phyloP scores from a whole-genome alignment of 1,284 basidiomycete species.

The Thelephora terrestris region DNA sequence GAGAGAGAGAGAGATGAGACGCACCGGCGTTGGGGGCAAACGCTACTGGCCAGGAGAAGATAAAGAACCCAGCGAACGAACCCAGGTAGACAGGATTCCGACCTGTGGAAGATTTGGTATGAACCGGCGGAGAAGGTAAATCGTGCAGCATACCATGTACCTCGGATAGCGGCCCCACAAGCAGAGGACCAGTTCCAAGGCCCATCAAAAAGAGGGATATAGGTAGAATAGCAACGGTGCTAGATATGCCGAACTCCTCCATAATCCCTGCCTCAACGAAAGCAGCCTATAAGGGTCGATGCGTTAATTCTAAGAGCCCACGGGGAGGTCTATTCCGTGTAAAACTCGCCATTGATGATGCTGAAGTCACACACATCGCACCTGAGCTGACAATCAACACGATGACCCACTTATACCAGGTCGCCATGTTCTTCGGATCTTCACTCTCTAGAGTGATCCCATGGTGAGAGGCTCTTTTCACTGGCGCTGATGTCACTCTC shows the following conservation, averaged over 20 bases:
- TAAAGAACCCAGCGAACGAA: slow-evolving; percentile 29
- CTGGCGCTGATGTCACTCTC: not conserved
- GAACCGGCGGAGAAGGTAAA: slow-evolving; percentile 15
- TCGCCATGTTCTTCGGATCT: slow-evolving; percentile 39
- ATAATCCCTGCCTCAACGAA: slow-evolving; percentile 57
- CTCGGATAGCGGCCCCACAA: slow-evolving; percentile 39
- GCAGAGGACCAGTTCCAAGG: slow-evolving; percentile 29
- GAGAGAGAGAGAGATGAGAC: not conserved
- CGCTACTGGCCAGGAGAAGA: slow-evolving; percentile 43
- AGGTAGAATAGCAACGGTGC: slow-evolving; percentile 57
- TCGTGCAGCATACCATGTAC: slow-evolving; percentile 35
- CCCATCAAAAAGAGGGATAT: slow-evolving; percentile 66
- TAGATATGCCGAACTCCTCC: slow-evolving; percentile 46
- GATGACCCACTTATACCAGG: slow-evolving; percentile 44
- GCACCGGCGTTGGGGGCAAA: slow-evolving; percentile 38
- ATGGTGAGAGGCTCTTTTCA: not conserved
- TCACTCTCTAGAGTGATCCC: slow-evolving; percentile 30
- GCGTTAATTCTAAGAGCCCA: not conserved
- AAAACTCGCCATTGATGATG: slow-evolving; percentile 54
- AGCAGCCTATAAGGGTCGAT: slow-evolving; percentile 35
- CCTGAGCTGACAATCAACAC: slow-evolving; percentile 43
- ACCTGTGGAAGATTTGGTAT: too few relatives aligned
- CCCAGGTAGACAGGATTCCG: too few relatives aligned
- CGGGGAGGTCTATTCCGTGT: not conserved
- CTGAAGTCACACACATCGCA: slow-evolving; percentile 58